Base-by-base conservation (phyloP, 345 rosid genomes). In the Erodium maritimum region DNA sequence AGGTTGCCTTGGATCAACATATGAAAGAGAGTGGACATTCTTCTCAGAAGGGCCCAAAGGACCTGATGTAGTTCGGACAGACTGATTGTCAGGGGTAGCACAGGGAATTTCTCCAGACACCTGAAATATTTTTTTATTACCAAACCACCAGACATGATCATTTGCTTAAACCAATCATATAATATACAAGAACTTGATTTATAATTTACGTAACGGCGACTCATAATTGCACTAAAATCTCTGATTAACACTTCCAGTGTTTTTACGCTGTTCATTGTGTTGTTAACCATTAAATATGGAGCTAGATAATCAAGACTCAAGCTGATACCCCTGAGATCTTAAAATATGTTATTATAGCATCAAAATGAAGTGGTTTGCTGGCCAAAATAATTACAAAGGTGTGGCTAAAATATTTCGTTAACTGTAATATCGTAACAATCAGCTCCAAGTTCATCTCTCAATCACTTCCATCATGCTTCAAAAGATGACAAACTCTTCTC, bases 81-180 rank as follows among this genome's bases (percentile, higher is more conserved):
- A 94, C 62, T 90, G 96, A 54, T 75, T 84, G 71, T 84, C 99
- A 60, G 90, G 90, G 50, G 96, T 84, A 60, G 79, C 72, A 67
- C 87, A 75, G 0, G 93, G 95, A 72, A 94, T 85, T 77, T 94
- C 99, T 51, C 99, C 97, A 72, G 97, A 94, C 69, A 87, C 88
- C 99, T 90, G 74, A 58, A 55, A 57, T 61, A 25, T 62, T 50
- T 45, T 42, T 42, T 13, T 16, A 42, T 3, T 7, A 42, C 48
- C 8, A 42, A 3, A 42, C 48, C 48, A 42, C 16, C 48, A 42
- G 48, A 42, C 14, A 42, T 42, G 48, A 42, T 42, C 11, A 42
- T 29, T 29, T 29, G 34, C 34, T 29, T 29, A 3, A 29, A 29
- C 34, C 34, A 29, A 29, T 29, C 34, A 29, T 29, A 16, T 14